These are phyloP conservation scores for Polyporus arcularius DNA, from an alignment of 768 basidiomycete species.

Conservation along the genomic window DNA sequence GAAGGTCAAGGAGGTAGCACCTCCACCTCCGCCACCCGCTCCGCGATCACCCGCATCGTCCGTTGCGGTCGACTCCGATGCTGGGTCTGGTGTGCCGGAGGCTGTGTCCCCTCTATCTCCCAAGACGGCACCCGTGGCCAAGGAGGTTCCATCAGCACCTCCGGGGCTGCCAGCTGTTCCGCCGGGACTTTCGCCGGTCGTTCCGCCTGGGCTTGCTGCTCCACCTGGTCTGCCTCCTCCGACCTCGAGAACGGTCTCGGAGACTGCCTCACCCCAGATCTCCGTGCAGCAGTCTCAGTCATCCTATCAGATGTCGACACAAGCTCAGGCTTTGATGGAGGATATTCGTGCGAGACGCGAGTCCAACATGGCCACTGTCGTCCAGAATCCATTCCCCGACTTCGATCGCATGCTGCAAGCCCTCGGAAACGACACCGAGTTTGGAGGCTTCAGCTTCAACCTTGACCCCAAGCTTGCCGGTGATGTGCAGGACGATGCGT, in stretches of 20 bases:
- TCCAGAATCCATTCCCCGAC: constrained; percentile 78
- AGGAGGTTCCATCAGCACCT: constrained; percentile 41
- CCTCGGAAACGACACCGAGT: constrained; percentile 60
- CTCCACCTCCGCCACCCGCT: constrained; percentile 35
- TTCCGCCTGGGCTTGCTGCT: constrained; percentile 59
- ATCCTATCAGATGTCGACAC: constrained; percentile 84
- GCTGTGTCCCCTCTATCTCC: constrained; percentile 39
- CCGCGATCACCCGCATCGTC: constrained; percentile 49
- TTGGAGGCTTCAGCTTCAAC: constrained; percentile 82
- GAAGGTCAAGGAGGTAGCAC: constrained; percentile 41
- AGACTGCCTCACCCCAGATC: constrained; percentile 51
- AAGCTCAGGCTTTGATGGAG: constrained; percentile 81
- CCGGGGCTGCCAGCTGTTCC: constrained; percentile 56
- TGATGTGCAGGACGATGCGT: constrained; percentile 40
- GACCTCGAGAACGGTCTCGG: constrained; percentile 44
- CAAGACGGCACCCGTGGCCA: constrained; percentile 25
- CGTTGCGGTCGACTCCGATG: constrained; percentile 51
- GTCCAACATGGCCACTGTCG: constrained; percentile 42
- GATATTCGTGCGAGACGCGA: constrained; percentile 80
- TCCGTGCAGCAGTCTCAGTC: constrained; percentile 53
- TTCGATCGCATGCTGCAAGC: constrained; percentile 82
- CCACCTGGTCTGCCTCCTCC: constrained; percentile 49
- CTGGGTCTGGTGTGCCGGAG: constrained; percentile 46
- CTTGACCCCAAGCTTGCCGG: constrained; percentile 76
- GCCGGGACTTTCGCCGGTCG: constrained; percentile 55